Conservation (phyloP, 2,329 filamentous ascomycete species). For the Monilinia laxa region DNA sequence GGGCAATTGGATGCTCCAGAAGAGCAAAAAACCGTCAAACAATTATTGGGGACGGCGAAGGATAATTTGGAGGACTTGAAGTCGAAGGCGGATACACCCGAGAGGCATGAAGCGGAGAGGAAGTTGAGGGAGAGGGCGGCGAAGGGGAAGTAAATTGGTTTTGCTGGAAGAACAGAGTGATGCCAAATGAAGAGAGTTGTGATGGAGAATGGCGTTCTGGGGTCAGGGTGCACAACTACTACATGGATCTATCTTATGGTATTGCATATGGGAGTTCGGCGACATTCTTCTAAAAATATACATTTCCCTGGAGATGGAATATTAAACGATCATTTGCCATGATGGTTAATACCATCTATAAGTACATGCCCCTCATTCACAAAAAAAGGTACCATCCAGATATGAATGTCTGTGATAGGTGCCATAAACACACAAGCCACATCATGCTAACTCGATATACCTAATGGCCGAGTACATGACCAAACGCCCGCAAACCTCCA, state of each 20-base stretch:
- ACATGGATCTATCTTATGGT: background rate
- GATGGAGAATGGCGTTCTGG: background rate
- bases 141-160: conserved; percentile 24
- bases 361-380: conserved; percentile 25
- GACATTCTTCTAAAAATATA: background rate
- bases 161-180: conserved; percentile 14
- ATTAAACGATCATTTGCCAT: conserved; percentile 15
- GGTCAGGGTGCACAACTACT: conserved; percentile 1
- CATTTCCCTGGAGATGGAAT: background rate
- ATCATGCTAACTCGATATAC: conserved; percentile 16
- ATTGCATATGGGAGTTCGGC: background rate
- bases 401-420: conserved; percentile 26
- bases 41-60: conserved; percentile 34
- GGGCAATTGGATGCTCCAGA: conserved; percentile 47
- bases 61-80: conserved; percentile 28
- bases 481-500: conserved; percentile 29
- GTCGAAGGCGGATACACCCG: conserved; percentile 17
- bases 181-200: background rate
- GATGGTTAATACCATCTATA: conserved; percentile 27
- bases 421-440: conserved; percentile 15
- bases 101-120: conserved; percentile 30
- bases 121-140: conserved; percentile 33
- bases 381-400: conserved; percentile 25
- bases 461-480: conserved; percentile 23
- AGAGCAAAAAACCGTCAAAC: conserved; percentile 39